A percentile compares a stretch with the other conserved stretches of the same genome.
phyloP scores from a whole-genome alignment of 1,284 basidiomycete species.

The Sparassis latifolia region DNA sequence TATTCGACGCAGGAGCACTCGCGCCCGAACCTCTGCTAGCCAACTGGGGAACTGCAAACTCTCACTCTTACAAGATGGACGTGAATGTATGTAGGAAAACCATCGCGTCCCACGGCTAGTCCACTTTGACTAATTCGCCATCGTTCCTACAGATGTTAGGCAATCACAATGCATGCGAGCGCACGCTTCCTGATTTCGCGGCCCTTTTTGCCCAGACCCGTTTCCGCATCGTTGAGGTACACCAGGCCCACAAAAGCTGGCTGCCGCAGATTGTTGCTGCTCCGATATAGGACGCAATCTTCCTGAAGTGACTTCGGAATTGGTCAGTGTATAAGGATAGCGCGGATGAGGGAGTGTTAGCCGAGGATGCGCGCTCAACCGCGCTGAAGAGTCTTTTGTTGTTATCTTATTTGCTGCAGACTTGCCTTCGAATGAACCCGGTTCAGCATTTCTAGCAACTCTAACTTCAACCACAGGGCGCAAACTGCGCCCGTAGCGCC shows the following conservation, averaged over 20 bases:
- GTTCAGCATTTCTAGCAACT: too few species aligned
- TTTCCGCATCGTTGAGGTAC: slow-evolving; percentile 7
- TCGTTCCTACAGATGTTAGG: slow-evolving; percentile 5
- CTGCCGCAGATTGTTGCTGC: slow-evolving; percentile 10
- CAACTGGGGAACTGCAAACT: slow-evolving; percentile 9
- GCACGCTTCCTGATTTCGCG: slow-evolving; percentile 7
- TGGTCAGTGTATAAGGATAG: too few species aligned
- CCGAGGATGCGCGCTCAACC: too few species aligned
- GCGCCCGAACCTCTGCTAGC: slow-evolving; percentile 8
- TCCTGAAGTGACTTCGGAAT: too few species aligned
- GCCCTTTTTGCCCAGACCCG: slow-evolving; percentile 2
- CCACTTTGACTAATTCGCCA: background rate
- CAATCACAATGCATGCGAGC: slow-evolving; percentile 10
- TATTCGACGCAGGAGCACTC: slow-evolving; percentile 1
- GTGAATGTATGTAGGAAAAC: slow-evolving; percentile 4
- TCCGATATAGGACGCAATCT: background rate
- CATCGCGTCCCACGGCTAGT: background rate
- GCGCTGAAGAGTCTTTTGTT: too few species aligned
- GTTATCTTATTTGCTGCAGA: too few species aligned
- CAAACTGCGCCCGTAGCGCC: too few species aligned
- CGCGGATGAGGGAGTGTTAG: too few species aligned
- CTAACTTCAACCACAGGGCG: too few species aligned
- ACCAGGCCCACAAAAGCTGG: slow-evolving; percentile 8
- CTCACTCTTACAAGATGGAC: slow-evolving; percentile 10
- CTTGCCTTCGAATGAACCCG: too few species aligned